phyloP scores from a whole-genome alignment of 2,329 filamentous ascomycete genomes.

The Paraconiothyrium brasiliense region DNA sequence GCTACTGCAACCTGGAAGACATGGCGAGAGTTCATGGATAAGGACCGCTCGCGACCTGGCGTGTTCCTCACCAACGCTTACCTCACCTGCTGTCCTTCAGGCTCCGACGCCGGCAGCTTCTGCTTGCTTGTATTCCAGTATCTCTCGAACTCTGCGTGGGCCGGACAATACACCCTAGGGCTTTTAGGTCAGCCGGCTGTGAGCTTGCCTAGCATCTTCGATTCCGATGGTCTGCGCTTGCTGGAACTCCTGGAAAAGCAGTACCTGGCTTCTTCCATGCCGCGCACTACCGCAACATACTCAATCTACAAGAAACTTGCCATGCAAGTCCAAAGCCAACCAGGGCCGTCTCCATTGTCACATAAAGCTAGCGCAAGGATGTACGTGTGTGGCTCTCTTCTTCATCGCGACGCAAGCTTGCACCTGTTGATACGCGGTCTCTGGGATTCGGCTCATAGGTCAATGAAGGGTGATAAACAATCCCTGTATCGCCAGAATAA shows the following conservation, averaged over 20 bases:
- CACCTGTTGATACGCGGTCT: conserved; percentile 25
- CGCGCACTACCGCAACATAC: conserved; percentile 15
- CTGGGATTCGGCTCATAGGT: conserved; percentile 18
- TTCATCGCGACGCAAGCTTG: conserved; percentile 22
- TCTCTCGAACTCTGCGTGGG: neutral
- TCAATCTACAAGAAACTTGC: conserved; percentile 25
- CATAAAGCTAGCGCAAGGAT: neutral
- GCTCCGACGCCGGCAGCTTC: conserved; percentile 17
- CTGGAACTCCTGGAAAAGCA: conserved; percentile 25
- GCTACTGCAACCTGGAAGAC: neutral
- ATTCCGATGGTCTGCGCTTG: conserved; percentile 21
- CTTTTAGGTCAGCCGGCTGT: conserved; percentile 8
- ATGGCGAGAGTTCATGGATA: neutral
- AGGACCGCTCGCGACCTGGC: neutral
- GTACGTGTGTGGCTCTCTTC: neutral
- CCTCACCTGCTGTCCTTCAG: conserved; percentile 19
- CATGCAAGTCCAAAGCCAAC: conserved; percentile 14
- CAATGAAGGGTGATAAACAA: neutral
- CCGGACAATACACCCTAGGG: neutral
- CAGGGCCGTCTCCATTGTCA: conserved; percentile 2
- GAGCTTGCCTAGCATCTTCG: conserved; percentile 20
- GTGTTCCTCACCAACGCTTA: conserved; percentile 11
- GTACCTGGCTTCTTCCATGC: conserved; percentile 11
- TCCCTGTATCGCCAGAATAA: conserved; percentile 2
- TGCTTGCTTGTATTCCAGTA: conserved; percentile 10